These are phyloP conservation scores for Cercospora berteroae DNA, from an alignment of 2,329 filamentous ascomycete genomes.

Conservation along the genomic window DNA sequence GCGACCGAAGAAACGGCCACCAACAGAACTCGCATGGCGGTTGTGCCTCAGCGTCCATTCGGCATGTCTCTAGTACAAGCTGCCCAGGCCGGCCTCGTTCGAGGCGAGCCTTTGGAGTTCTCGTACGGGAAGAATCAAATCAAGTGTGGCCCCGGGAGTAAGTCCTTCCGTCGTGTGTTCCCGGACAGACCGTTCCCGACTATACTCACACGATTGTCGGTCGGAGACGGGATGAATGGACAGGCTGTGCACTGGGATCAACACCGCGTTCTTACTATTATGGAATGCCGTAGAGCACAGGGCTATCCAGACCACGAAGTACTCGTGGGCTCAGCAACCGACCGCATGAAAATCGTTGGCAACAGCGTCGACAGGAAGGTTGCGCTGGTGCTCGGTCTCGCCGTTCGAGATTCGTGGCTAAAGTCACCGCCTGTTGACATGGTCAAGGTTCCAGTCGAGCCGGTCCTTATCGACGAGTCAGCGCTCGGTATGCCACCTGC, in stretches of 20 bases:
- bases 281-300: conserved; percentile 68
- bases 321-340: conserved; percentile 55
- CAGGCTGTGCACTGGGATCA: conserved; percentile 64
- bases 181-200: conserved; percentile 60
- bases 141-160: conserved; percentile 18
- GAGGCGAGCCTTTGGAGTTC: conserved; percentile 32
- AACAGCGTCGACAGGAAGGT: conserved; percentile 74
- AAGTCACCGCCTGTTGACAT: conserved; percentile 7
- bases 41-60: conserved; percentile 58
- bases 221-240: conserved; percentile 58
- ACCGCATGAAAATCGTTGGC: conserved; percentile 67
- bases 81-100: conserved; percentile 29
- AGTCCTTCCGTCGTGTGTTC: conserved; percentile 53
- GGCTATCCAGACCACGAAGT: conserved; percentile 70
- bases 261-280: conserved; percentile 59
- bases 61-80: conserved; percentile 35
- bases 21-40: conserved; percentile 50
- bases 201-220: conserved; percentile 55
- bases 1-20: conserved; percentile 42
- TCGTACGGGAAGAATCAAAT: conserved; percentile 19
- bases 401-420: conserved; percentile 59
- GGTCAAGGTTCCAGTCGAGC: background rate
- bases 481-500: conserved; percentile 6
- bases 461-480: conserved; percentile 3
- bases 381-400: conserved; percentile 64